These are phyloP conservation scores for Cryptococcus sp. DNA, from an alignment of 1,284 basidiomycete genomes.

Conservation along the genomic window DNA sequence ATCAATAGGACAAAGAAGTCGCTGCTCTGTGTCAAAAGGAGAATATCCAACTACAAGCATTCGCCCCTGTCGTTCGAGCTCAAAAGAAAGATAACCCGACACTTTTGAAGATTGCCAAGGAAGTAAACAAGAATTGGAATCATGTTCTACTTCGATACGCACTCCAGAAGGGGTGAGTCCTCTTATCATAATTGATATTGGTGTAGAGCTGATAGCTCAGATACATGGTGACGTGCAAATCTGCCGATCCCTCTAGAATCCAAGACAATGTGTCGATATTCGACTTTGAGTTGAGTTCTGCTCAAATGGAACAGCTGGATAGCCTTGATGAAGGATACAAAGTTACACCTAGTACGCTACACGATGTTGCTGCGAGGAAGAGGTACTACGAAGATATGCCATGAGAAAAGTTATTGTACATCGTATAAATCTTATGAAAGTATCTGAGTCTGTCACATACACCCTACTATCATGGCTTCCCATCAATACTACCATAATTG, in stretches of 20 bases:
- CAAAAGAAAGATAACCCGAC: constrained; percentile 5
- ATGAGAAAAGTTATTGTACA: background rate
- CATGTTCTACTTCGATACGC: constrained; percentile 5
- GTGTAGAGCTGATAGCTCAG: too few species aligned
- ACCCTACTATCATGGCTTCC: too few species aligned
- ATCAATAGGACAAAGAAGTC: background rate
- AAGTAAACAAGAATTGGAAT: constrained; percentile 4
- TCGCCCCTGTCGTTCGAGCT: constrained; percentile 6
- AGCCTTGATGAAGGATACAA: too few species aligned
- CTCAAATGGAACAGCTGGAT: too few species aligned
- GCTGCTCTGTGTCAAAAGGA: constrained; percentile 1
- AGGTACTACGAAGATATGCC: constrained; percentile 5
- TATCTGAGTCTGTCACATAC: too few species aligned
- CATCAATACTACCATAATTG: constrained; percentile 12
- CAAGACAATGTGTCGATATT: too few species aligned
- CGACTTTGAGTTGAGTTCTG: too few species aligned
- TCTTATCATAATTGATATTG: too few species aligned
- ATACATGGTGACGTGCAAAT: too few species aligned
- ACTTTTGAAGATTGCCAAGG: constrained; percentile 4
- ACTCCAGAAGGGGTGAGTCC: constrained; percentile 2
- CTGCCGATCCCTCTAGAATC: too few species aligned
- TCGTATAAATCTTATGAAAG: too few species aligned
- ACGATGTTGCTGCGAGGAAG: background rate
- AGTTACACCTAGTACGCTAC: background rate
- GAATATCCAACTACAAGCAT: constrained; percentile 3